Evolutionary conservation across 2,329 filamentous ascomycete species (phyloP).

Genomic region (Neurospora sp.): DNA sequence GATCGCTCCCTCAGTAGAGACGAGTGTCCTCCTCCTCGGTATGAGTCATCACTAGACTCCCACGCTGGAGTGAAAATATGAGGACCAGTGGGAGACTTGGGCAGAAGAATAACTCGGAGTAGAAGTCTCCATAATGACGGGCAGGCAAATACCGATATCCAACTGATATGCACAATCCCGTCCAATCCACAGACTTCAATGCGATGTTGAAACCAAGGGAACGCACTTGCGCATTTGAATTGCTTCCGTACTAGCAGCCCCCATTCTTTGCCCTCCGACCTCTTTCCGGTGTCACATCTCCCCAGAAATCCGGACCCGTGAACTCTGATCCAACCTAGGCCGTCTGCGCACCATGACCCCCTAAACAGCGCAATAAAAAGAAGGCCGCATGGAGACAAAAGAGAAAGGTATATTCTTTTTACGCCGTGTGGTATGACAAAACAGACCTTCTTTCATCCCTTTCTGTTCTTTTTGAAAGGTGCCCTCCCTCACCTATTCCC

Average conservation of each 20-base stretch:
- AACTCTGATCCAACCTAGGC: background rate
- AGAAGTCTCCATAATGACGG: background rate
- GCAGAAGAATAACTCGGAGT: background rate
- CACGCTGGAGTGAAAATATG: constrained; percentile 2
- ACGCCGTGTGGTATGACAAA: background rate
- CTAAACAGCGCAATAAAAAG: background rate
- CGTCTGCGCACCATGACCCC: background rate
- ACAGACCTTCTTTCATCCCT: background rate
- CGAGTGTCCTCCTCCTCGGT: constrained; percentile 18
- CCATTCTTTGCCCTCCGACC: background rate
- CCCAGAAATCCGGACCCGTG: background rate
- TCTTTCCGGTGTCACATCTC: background rate
- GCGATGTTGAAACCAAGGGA: background rate
- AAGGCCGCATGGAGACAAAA: background rate
- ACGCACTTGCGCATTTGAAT: background rate
- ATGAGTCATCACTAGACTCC: constrained; percentile 19
- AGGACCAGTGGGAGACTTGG: background rate
- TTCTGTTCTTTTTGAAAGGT: background rate
- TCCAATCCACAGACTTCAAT: background rate
- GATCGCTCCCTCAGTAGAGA: constrained; percentile 20
- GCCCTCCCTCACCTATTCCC: background rate
- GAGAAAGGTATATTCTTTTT: background rate
- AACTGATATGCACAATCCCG: background rate
- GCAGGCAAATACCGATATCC: background rate
- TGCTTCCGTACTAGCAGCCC: background rate